Base-by-base conservation (phyloP, 345 rosid genomes). In the Jatropha curcas region DNA sequence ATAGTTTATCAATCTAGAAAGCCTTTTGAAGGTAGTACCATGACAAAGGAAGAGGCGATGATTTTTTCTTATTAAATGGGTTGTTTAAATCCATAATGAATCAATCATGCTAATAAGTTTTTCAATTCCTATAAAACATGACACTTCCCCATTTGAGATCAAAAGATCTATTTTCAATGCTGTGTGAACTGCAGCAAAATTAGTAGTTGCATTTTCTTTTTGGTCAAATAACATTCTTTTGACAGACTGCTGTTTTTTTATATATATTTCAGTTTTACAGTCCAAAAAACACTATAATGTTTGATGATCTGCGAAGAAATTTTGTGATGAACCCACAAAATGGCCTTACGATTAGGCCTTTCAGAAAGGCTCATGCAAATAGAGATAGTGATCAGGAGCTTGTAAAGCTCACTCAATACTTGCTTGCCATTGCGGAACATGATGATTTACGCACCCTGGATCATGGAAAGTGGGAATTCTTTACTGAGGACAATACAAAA, bases 271-370 rank as follows among this genome's bases (percentile, higher is more conserved):
- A 92, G 99, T 91, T 84, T 66, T 92, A 92, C 86, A 84, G 74
- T 78, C 72, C 94, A 6, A 83, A 77, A 74, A 95, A 92, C 86
- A 92, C 97, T n/a, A 92, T 92, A 80, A 95, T 95, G 99, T 95
- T 95, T 62, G 99, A 95, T 67, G 98, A 95, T 72, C 80, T 92
- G 13, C 72, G 90, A 71, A 84, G 99, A 84, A 90, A 95, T 76
- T 95, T 88, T 45, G 96, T 92, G 77, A 90, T 95, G 98, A 95
- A 92, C 81, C 98, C 97, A 9, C 92, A 87, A 80, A 95, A 92
- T 73, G 99, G 98, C 48, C 81, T 92, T 79, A 81, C 81, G 4
- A 95, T 95, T 77, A 91, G 71, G 74, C 98, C 98, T 62, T 92
- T 89, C 73, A 86, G 84, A 82, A 91, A 91, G 82, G 98, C 98